Conservation (phyloP, 2,329 filamentous ascomycete species). For the Arthroderma sp. region DNA sequence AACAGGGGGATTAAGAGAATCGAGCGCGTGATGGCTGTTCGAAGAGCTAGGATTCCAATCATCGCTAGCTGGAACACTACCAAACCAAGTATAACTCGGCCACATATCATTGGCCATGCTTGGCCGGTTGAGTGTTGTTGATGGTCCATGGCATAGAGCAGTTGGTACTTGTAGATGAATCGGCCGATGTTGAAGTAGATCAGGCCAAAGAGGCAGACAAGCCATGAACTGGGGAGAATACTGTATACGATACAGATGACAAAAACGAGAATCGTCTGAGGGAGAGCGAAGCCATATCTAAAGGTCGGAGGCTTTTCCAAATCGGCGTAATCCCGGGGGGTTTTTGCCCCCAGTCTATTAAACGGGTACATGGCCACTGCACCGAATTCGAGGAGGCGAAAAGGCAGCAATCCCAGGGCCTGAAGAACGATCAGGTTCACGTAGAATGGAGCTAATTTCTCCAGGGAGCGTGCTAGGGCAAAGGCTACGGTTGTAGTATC, state of each 20-base stretch:
- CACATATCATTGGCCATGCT: conserved; percentile 94
- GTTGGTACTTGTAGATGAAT: conserved; percentile 92
- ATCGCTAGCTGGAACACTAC: conserved; percentile 85
- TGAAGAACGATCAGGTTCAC: conserved; percentile 89
- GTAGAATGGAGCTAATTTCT: conserved; percentile 69
- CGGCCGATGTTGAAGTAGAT: conserved; percentile 58
- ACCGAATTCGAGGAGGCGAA: conserved; percentile 81
- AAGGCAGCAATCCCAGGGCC: conserved; percentile 82
- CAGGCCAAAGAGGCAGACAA: conserved; percentile 64
- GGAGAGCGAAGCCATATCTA: conserved; percentile 91
- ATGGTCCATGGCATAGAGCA: conserved; percentile 97
- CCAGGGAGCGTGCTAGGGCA: conserved; percentile 61
- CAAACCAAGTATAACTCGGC: conserved; percentile 73
- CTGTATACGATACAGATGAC: conserved; percentile 95
- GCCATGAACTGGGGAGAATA: conserved; percentile 64
- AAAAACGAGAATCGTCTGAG: conserved; percentile 81
- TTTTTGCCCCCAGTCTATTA: conserved; percentile 63
- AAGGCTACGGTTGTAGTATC: conserved; percentile 68
- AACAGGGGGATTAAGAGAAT: conserved; percentile 63
- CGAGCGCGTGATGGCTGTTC: conserved; percentile 59
- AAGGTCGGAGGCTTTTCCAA: conserved; percentile 72
- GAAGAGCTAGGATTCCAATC: conserved; percentile 68
- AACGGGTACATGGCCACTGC: conserved; percentile 74
- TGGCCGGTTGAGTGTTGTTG: conserved; percentile 85
- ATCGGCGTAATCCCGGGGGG: conserved; percentile 77